Evolutionary conservation across 1,139 yeast species (phyloP), one percentile per base, ranked within the genome.

Genomic region (Hansenula sp.): DNA sequence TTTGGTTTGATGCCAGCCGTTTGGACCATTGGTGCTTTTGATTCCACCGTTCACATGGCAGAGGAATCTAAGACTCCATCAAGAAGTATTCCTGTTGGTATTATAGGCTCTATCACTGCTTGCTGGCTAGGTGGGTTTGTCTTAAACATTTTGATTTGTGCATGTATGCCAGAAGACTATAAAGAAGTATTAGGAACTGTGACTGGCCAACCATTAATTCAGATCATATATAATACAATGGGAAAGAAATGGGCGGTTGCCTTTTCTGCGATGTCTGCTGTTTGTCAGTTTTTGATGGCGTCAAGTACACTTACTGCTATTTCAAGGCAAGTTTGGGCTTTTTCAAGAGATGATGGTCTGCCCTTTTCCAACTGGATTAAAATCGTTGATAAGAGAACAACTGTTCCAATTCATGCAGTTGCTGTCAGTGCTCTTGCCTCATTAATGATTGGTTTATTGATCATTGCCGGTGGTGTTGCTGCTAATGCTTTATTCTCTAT

Each of bases 11-110:
- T 52, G 48, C 53, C 55, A 11, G 50, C 85, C 2, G 76, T 77
- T 45, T 78, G 84, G 84, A 75, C 81, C 16, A 77, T 78, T 57
- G 82, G 82, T 52, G 82, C 86, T 0, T 82, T 81, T 59, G 91
- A 84, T 57, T 77, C 85, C 3, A 81, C 84, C 52, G 79, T 83
- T 41, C 90, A 84, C 60, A 77, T 82, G 77, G 71, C 81, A 15
- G 91, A 84, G 61, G 91, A 84, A 59, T 84, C 84, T 17, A 67
- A 69, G 35, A 76, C 80, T 55, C 88, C 90, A 13, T 70, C 80
- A 15, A 67, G 66, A 41, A 78, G 85, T 17, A 81, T 82, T n/a
- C 90, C 90, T 16, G 62, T 75, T 40, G 90, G 89, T 21, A 82
- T 79, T 44, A 63, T 74, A 40, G 68, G 74, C 33, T 71, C 81